These are phyloP conservation scores for Fusarium robinianum DNA, from an alignment of 2,329 filamentous ascomycete species.

Conservation along the genomic window DNA sequence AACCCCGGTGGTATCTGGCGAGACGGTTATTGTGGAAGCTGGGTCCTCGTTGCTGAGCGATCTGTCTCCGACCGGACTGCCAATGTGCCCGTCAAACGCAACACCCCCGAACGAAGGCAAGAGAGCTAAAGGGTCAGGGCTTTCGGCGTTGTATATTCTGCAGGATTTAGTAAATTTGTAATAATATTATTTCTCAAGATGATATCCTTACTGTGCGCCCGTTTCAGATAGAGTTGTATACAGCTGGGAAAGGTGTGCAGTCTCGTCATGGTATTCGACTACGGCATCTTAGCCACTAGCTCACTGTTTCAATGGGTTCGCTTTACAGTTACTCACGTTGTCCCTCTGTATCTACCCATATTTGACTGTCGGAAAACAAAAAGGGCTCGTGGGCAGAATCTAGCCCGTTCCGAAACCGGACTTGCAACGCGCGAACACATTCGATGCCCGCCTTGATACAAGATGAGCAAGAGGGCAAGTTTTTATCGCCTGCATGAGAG, in stretches of 20 bases:
- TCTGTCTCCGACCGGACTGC: too few species aligned
- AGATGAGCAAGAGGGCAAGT: constrained; percentile 17
- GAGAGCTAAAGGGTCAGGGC: too few species aligned
- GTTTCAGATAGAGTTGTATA: neutral
- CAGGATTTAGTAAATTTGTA: neutral
- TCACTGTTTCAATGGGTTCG: too few species aligned
- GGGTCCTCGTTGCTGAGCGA: too few species aligned
- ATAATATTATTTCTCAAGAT: neutral
- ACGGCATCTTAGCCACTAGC: too few species aligned
- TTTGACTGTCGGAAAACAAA: constrained; percentile 11
- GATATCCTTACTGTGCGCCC: constrained; percentile 2
- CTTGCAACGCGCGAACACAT: constrained; percentile 21
- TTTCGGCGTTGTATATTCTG: too few species aligned
- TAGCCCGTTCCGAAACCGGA: constrained; percentile 23
- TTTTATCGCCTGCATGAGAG: constrained; percentile 19
- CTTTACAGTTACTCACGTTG: constrained; percentile 2
- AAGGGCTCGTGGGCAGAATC: constrained; percentile 10
- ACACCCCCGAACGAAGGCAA: too few species aligned
- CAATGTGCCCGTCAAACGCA: too few species aligned
- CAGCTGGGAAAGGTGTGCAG: constrained; percentile 8
- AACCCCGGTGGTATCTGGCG: too few species aligned
- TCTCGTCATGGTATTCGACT: constrained; percentile 20
- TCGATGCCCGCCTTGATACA: constrained; percentile 22
- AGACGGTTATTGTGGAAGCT: too few species aligned
- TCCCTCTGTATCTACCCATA: constrained; percentile 11